These are phyloP conservation scores for Fusarium guadeloupense DNA, from an alignment of 2,329 filamentous ascomycete species.

Conservation along the genomic window DNA sequence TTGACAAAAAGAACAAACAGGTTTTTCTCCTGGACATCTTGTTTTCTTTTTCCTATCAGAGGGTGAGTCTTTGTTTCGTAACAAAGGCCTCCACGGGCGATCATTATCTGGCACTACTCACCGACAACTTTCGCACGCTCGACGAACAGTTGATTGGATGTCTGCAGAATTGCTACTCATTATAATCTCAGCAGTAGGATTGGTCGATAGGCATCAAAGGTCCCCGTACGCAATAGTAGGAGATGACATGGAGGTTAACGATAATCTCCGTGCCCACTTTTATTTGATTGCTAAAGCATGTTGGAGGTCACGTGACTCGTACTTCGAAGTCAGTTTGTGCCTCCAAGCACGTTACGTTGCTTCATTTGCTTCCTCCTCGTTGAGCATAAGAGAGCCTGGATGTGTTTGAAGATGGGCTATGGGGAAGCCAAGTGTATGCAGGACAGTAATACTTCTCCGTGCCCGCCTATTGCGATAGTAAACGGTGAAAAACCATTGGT, in stretches of 20 bases:
- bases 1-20: constrained; percentile 36
- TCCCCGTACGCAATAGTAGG: background rate
- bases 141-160: constrained; percentile 12
- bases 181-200: background rate
- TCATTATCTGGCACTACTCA: constrained; percentile 1
- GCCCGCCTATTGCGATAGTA: constrained; percentile 2
- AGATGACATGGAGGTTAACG: background rate
- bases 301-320: constrained; percentile 4
- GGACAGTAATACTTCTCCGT: constrained; percentile 20
- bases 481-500: constrained; percentile 26
- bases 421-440: no score
- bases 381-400: no score
- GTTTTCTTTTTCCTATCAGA: constrained; percentile 34
- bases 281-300: background rate
- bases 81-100: background rate
- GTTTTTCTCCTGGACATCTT: constrained; percentile 35
- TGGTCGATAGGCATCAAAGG: background rate
- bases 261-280: constrained; percentile 25
- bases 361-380: no score
- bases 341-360: no score
- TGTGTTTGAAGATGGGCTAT: no score
- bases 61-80: background rate
- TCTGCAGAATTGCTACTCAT: constrained; percentile 6
- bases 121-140: constrained; percentile 31
- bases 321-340: constrained; percentile 7